These are phyloP conservation scores for Epithemia pelagica DNA, from an alignment of 108 stramenopile genomes.

Conservation along the genomic window DNA sequence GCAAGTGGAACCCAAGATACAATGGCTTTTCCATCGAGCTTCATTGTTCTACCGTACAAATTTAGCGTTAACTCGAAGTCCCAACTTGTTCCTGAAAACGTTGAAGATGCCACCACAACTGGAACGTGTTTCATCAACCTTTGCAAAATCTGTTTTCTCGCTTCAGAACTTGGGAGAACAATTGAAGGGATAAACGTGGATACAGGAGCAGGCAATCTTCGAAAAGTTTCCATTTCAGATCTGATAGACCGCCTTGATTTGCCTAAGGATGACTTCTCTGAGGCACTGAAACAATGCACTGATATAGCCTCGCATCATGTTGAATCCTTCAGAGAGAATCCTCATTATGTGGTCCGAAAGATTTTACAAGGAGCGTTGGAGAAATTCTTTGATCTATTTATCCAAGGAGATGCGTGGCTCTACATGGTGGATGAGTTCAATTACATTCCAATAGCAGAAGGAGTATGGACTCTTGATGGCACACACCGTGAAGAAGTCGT, in stretches of 20 bases:
- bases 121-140: constrained; percentile 16
- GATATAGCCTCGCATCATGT: constrained; percentile 29
- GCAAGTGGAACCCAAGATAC: constrained; percentile 35
- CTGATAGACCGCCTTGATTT: neutral
- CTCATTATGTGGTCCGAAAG: constrained; percentile 33
- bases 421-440: constrained; percentile 61
- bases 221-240: neutral
- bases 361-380: constrained; percentile 28
- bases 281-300: constrained; percentile 14
- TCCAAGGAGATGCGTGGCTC: constrained; percentile 37
- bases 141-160: neutral
- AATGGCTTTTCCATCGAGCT: neutral
- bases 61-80: neutral
- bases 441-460: constrained; percentile 26
- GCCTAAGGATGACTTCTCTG: constrained; percentile 11
- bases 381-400: constrained; percentile 13
- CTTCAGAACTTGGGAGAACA: neutral
- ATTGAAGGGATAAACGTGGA: neutral
- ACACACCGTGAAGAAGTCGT: neutral
- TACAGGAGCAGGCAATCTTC: neutral
- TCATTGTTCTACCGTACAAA: neutral
- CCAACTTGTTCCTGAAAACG: constrained; percentile 23
- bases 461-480: constrained; percentile 8
- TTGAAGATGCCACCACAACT: constrained; percentile 14
- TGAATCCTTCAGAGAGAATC: constrained; percentile 39